A percentile compares a stretch with the other conserved stretches of the same genome.
These are phyloP conservation scores for Rosa rugosa DNA, from an alignment of 306 rosid genomes.

Conservation along the genomic window DNA sequence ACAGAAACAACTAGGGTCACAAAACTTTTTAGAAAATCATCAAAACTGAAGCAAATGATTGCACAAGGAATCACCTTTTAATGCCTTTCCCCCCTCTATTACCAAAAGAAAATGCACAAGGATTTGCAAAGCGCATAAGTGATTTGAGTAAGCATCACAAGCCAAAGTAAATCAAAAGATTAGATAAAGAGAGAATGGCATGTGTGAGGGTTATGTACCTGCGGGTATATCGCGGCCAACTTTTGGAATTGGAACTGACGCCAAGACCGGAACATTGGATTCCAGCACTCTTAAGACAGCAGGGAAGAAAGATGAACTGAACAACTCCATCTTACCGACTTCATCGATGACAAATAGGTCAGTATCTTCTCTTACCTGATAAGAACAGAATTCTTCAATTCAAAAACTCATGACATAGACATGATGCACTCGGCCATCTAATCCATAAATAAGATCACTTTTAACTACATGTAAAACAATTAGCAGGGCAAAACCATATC, in stretches of 20 bases:
- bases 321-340: constrained; percentile 90
- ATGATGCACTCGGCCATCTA: not conserved
- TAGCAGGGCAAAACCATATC: not conserved
- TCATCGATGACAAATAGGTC: constrained; percentile 79
- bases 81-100: not conserved
- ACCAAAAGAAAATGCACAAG: not conserved
- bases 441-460: not conserved
- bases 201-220: constrained; percentile 35
- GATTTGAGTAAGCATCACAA: not conserved
- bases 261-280: constrained; percentile 71
- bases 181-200: not conserved
- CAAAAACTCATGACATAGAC: not conserved
- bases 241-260: constrained; percentile 75
- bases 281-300: constrained; percentile 68
- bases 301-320: constrained; percentile 84
- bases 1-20: not conserved
- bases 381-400: constrained; percentile 13
- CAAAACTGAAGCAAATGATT: not conserved
- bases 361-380: constrained; percentile 69
- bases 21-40: not conserved
- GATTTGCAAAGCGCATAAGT: not conserved
- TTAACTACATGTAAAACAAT: not conserved
- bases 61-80: not conserved
- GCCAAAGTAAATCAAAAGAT: not conserved
- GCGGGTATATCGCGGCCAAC: constrained; percentile 75